Conservation (phyloP, 169 alveolate genomes). For the Toxoplasma gondii region DNA sequence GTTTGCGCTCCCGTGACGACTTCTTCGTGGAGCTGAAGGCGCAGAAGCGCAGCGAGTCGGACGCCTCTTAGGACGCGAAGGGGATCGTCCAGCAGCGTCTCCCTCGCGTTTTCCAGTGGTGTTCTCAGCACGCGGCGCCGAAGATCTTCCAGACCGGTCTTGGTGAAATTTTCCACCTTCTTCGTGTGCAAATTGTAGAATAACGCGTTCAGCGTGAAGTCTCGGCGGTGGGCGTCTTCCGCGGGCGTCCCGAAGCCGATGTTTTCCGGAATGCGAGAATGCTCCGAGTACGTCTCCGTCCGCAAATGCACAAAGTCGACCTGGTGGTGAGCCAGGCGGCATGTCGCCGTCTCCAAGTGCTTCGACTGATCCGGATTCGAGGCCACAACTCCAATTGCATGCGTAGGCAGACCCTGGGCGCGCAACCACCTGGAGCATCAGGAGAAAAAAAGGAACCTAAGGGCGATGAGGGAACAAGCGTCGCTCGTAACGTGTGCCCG, state of each 20-base stretch:
- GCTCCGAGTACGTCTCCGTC: slow-evolving; percentile 93
- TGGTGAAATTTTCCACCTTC: slow-evolving; percentile 96
- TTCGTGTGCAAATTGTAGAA: slow-evolving; percentile 94
- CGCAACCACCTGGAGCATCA: slow-evolving; percentile 35
- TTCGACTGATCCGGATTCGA: slow-evolving; percentile 96
- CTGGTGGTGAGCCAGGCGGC: slow-evolving; percentile 81
- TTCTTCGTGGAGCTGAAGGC: not conserved
- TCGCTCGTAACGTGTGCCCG: not conserved
- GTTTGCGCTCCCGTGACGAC: slow-evolving; percentile 45
- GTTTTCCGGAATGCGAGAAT: slow-evolving; percentile 95
- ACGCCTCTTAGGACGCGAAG: slow-evolving; percentile 96
- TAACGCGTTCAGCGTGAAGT: slow-evolving; percentile 96
- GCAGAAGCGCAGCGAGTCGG: slow-evolving; percentile 89
- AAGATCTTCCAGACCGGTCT: slow-evolving; percentile 84
- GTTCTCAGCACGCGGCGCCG: slow-evolving; percentile 91
- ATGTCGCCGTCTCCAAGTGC: slow-evolving; percentile 97
- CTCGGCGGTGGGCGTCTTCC: slow-evolving; percentile 97
- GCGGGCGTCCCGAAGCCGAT: slow-evolving; percentile 68
- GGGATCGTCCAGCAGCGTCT: slow-evolving; percentile 98
- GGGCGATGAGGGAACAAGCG: not conserved
- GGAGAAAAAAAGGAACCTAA: not conserved
- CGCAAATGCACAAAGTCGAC: slow-evolving; percentile 97
- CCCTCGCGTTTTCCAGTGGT: slow-evolving; percentile 89
- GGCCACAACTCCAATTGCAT: slow-evolving; percentile 79
- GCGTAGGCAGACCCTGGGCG: slow-evolving; percentile 35